Base-by-base conservation (phyloP, 2,329 filamentous ascomycete genomes). In the Alternaria panax region DNA sequence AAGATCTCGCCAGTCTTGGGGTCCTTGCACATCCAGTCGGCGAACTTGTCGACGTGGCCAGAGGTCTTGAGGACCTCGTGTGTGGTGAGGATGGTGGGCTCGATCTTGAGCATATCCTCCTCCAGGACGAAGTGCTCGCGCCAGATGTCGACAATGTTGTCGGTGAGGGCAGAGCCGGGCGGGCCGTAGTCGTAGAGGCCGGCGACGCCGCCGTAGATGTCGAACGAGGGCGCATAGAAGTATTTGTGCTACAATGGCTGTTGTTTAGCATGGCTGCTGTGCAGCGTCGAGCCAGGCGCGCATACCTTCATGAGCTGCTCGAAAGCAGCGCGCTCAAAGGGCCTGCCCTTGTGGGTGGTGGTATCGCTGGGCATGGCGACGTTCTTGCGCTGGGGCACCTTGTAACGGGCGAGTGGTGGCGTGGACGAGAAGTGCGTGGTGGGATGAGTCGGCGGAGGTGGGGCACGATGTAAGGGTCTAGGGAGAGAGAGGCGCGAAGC, bases 21-120 rank as follows among this genome's bases (percentile, higher is more conserved):
- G 80, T 99, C 95, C 81, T 96, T 97, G 88, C 92, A 97, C 93
- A 98, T 97, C 92, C 92, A 98, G 80, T 98, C 94, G 80, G 92
- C 91, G 75, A 98, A 98, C 81, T 96, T 96, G 80, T 97, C 94
- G 67, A 98, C 95, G 82, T 99, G 95, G 65, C 95, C 95, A 78
- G 80, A 82, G 3, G 94, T 97, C 86, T 98, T 96, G 75, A 99
- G 87, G 36, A 99, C 92, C 47, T 95, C 91, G 73, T 95, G 88
- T 32, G 95, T 95, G 40, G 95, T 99, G 75, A 99, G 81, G 81
- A 94, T 95, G 38, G 92, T 95, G 82, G 92, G 96, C 82, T 97
- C 93, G 66, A 97, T 88, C 82, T 96, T 92, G 68, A 96, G 88
- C 92, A 97, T 97, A 77, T 96, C 91, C 83, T 97, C 93, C 82